Conservation (phyloP, 208 protist species). For the Novymonas esmeraldas region DNA sequence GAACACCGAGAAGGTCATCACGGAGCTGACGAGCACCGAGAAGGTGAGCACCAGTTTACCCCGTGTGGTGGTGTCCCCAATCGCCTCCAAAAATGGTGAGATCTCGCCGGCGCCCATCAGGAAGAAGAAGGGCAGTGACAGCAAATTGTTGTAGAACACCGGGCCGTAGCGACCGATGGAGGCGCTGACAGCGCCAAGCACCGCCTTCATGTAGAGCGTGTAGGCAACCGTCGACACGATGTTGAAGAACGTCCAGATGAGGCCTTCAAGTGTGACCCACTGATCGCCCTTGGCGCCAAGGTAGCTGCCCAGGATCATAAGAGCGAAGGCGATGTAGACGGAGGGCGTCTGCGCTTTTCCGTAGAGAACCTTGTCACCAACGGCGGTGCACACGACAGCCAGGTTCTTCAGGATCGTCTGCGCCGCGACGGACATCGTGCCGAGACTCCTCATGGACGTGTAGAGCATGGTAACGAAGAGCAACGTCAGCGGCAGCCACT, state of each 20-base stretch:
- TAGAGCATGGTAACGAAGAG: conserved; percentile 86
- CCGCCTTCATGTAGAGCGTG: conserved; percentile 87
- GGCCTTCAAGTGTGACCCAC: conserved; percentile 75
- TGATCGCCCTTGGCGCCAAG: conserved; percentile 62
- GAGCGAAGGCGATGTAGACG: conserved; percentile 54
- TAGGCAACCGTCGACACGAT: conserved; percentile 75
- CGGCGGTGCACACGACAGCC: conserved; percentile 74
- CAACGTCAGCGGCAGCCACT: conserved; percentile 77
- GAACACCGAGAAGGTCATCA: conserved; percentile 88
- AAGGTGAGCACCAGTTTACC: conserved; percentile 43
- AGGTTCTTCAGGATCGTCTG: conserved; percentile 89
- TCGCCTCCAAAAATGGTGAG: conserved; percentile 7
- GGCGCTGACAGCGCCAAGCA: conserved; percentile 53
- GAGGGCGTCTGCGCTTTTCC: conserved; percentile 47
- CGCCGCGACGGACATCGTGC: conserved; percentile 83
- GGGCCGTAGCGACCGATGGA: conserved; percentile 78
- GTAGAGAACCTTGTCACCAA: conserved; percentile 81
- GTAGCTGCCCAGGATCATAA: conserved; percentile 73
- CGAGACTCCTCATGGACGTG: conserved; percentile 84
- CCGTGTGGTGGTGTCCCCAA: conserved; percentile 8
- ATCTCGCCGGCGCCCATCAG: conserved; percentile 25
- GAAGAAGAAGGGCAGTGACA: conserved; percentile 80
- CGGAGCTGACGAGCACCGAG: conserved; percentile 62
- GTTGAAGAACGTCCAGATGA: conserved; percentile 87
- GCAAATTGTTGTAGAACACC: conserved; percentile 90